These are phyloP conservation scores for Daldinia decipiens DNA, from an alignment of 495 filamentous ascomycete genomes.

Conservation along the genomic window DNA sequence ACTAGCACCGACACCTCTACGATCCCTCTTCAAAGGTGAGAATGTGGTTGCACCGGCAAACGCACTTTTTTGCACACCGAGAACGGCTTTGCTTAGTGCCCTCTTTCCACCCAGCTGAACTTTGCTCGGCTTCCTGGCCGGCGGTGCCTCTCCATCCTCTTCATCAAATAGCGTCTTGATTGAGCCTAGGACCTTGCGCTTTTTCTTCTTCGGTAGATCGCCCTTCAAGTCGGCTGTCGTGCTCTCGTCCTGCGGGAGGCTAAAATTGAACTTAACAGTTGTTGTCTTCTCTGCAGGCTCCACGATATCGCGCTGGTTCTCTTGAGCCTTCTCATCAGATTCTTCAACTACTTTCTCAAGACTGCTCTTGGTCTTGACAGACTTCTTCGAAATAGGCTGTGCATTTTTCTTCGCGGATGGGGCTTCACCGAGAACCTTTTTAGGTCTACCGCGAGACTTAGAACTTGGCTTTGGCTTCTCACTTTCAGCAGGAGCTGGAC, in stretches of 20 bases:
- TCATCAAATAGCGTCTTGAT: slow-evolving; percentile 79
- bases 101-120: slow-evolving; percentile 46
- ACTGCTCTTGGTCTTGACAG: slow-evolving; percentile 45
- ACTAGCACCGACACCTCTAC: slow-evolving; percentile 65
- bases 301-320: slow-evolving; percentile 33
- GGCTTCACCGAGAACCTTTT: slow-evolving; percentile 51
- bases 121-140: slow-evolving; percentile 51
- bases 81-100: slow-evolving; percentile 36
- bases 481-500: slow-evolving; percentile 15
- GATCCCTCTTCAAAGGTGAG: slow-evolving; percentile 84
- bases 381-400: slow-evolving; percentile 46
- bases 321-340: slow-evolving; percentile 28
- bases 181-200: slow-evolving; percentile 74
- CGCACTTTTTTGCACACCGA: slow-evolving; percentile 51
- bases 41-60: slow-evolving; percentile 65
- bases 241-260: slow-evolving; percentile 44
- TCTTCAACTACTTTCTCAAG: slow-evolving; percentile 41
- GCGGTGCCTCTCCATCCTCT: slow-evolving; percentile 68
- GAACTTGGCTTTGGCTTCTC: slow-evolving; percentile 38
- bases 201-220: slow-evolving; percentile 71
- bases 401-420: slow-evolving; percentile 57
- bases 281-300: slow-evolving; percentile 44
- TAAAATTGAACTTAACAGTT: slow-evolving; percentile 47
- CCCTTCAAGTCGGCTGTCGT: slow-evolving; percentile 36
- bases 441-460: slow-evolving; percentile 56